These are phyloP conservation scores for Phyllosticta capitalensis DNA, from an alignment of 2,329 filamentous ascomycete species.

Conservation along the genomic window DNA sequence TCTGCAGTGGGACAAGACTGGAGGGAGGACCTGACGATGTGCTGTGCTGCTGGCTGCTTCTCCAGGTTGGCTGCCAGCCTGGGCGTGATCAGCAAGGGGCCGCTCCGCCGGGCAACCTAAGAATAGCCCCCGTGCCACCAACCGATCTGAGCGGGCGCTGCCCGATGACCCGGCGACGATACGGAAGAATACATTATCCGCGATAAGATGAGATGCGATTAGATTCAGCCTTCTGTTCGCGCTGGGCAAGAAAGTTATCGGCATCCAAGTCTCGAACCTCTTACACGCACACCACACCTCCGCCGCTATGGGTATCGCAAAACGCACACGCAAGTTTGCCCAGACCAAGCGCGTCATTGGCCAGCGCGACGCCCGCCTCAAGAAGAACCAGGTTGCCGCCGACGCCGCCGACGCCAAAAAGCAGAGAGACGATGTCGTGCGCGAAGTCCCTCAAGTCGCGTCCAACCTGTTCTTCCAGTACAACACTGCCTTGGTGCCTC, in stretches of 20 bases:
- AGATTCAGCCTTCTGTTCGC: too few species aligned
- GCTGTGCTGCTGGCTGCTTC: neutral
- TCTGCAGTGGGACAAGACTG: neutral
- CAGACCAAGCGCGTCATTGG: constrained; percentile 72
- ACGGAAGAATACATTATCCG: too few species aligned
- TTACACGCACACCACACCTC: constrained; percentile 1
- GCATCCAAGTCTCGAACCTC: neutral
- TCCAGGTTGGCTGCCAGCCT: neutral
- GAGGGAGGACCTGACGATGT: neutral
- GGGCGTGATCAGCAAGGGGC: neutral
- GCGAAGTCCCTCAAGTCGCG: constrained; percentile 72
- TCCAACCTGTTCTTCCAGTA: constrained; percentile 42
- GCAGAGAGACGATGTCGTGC: constrained; percentile 53
- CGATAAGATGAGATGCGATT: too few species aligned
- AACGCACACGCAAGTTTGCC: constrained; percentile 88
- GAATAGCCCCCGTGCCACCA: neutral
- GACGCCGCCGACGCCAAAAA: constrained; percentile 48
- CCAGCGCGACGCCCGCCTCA: constrained; percentile 68
- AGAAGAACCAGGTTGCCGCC: constrained; percentile 66
- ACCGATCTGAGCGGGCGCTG: neutral
- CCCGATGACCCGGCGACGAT: neutral
- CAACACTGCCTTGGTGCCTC: constrained; percentile 77
- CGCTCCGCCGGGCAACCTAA: neutral
- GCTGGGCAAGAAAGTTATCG: neutral
- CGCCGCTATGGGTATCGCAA: constrained; percentile 68